These are phyloP conservation scores for Phellopilus nigrolimitatus DNA, from an alignment of 1,284 basidiomycete genomes.

Conservation along the genomic window DNA sequence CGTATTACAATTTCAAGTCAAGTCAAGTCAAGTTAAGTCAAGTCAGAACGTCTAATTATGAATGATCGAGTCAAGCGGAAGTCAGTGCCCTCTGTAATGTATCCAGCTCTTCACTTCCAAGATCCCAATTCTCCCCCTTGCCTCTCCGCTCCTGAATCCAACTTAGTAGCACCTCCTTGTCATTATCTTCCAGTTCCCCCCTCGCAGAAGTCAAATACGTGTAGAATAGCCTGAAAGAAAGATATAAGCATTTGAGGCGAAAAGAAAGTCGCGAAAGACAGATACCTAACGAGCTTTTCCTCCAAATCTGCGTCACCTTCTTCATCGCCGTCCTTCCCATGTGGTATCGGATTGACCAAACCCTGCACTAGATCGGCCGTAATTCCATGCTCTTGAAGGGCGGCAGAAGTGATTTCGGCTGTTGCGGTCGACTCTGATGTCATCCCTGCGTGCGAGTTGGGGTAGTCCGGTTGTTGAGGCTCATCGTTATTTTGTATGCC, in stretches of 20 bases:
- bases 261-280: conserved; percentile 23
- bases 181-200: conserved; percentile 37
- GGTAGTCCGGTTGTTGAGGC: conserved; percentile 41
- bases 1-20: too few relatives aligned
- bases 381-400: conserved; percentile 45
- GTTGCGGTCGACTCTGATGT: conserved; percentile 49
- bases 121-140: conserved; percentile 24
- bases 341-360: conserved; percentile 51
- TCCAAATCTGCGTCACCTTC: conserved; percentile 74
- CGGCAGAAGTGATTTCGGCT: conserved; percentile 40
- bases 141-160: conserved; percentile 27
- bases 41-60: too few relatives aligned
- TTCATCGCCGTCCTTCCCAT: conserved; percentile 65
- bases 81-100: conserved; percentile 23
- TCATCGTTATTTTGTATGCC: conserved; percentile 17
- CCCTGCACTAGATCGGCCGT: conserved; percentile 37
- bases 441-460: conserved; percentile 65
- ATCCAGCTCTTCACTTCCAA: conserved; percentile 28
- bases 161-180: conserved; percentile 38
- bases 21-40: too few relatives aligned
- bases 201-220: conserved; percentile 48
- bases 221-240: conserved; percentile 42
- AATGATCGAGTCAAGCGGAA: too few relatives aligned
- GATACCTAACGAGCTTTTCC: conserved; percentile 70
- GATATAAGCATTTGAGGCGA: too few relatives aligned